Base-by-base conservation (phyloP, 495 filamentous ascomycete species). In the Glonium stellatum region DNA sequence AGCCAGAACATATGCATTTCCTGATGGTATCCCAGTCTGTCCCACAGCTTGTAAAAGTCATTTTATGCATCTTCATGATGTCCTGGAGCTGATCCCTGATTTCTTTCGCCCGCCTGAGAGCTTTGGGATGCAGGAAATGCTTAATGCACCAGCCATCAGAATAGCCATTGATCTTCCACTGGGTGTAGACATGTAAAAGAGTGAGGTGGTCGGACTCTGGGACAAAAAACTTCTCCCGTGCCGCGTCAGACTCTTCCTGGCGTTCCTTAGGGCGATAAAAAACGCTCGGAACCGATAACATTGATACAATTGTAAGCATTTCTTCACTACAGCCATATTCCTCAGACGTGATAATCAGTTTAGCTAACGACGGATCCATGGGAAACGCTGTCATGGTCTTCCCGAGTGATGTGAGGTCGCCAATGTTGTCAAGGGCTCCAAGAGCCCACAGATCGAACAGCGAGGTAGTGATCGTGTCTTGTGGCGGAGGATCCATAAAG, bases 261-360 rank as follows among this genome's bases (percentile, higher is more conserved):
- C 95, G 87, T 71, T 99, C 95, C 67, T 95, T 97, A 9, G 95
- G 95, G 18, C 95, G 89, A 73, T 96, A 97, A 78, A 97, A 99
- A 42, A 97, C 93, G 64, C 83, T 91, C 12, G 95, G 93, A 0
- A 97, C 95, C 3, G 90, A 95, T 15, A 99, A 82, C 95, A 99
- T 97, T 25, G 90, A 92, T 19, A 97, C 95, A 61, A 99, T 97
- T 0, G 91, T 97, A 23, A 97, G 78, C 87, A 99, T 96, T 71
- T 99, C 95, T 70, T 97, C 93, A 71, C 88, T 92, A 74, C 95
- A 99, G 19, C 79, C 85, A 69, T 96, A 97, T n/a, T 83, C 79
- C 58, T 87, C 86, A 18, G 85, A 82, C 44, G 85, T 95, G 67
- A 99, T 96, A 46, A 97, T 79, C 13, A 99, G 84, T 70, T 99